A percentile compares a stretch with the other conserved stretches of the same genome.
Evolutionary conservation across 495 filamentous ascomycete genomes (phyloP).

Genomic region (Daldinia childiae): DNA sequence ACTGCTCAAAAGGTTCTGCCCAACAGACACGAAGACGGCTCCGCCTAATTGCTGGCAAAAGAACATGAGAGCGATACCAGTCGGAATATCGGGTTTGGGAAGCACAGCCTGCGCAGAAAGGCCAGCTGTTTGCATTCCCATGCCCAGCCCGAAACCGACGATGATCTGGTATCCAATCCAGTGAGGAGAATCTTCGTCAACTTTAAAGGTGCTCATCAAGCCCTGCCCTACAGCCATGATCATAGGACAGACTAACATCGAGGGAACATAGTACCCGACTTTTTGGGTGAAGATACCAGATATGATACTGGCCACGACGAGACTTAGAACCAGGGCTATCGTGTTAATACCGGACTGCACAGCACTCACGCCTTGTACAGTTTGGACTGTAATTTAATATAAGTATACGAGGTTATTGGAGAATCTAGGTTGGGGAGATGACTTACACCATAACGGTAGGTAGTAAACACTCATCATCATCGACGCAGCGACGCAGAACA

Average conservation of each 20-base stretch:
- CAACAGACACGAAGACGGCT: constrained; percentile 71
- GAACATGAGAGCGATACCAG: constrained; percentile 70
- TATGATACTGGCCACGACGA: constrained; percentile 58
- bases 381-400: constrained; percentile 73
- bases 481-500: constrained; percentile 66
- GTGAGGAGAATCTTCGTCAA: constrained; percentile 58
- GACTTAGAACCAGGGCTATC: constrained; percentile 65
- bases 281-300: constrained; percentile 63
- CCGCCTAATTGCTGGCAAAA: constrained; percentile 74
- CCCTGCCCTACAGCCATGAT: constrained; percentile 74
- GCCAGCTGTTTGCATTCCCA: constrained; percentile 74
- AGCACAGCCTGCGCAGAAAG: constrained; percentile 73
- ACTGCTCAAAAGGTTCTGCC: constrained; percentile 70
- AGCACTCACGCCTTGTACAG: constrained; percentile 66
- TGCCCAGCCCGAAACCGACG: constrained; percentile 75
- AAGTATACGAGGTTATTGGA: constrained; percentile 52
- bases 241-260: constrained; percentile 64
- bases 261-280: constrained; percentile 75
- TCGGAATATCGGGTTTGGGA: constrained; percentile 64
- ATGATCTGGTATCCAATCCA: constrained; percentile 81
- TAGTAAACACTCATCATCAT: constrained; percentile 78
- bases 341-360: constrained; percentile 68
- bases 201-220: constrained; percentile 70
- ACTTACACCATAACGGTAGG: constrained; percentile 79
- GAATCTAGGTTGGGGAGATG: constrained; percentile 46